A percentile compares a stretch with the other conserved stretches of the same genome.
phyloP scores from a whole-genome alignment of 2,329 filamentous ascomycete genomes.

The Geoglossum cookeanum region DNA sequence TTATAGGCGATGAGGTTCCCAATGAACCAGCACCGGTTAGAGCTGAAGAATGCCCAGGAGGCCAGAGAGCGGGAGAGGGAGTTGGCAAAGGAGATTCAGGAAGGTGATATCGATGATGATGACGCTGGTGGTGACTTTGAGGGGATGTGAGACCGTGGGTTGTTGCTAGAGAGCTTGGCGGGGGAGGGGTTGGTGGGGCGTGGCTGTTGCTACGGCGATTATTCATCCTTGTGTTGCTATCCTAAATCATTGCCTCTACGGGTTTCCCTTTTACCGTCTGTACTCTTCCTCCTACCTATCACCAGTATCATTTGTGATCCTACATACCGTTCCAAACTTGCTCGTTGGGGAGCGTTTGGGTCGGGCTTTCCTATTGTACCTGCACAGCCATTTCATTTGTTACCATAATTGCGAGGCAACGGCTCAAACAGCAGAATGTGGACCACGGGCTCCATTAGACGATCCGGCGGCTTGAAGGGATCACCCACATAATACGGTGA shows the following conservation, averaged over 20 bases:
- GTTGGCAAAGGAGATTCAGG: constrained; percentile 96
- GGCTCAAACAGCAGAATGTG: not conserved
- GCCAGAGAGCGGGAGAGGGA: constrained; percentile 92
- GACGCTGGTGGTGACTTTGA: constrained; percentile 93
- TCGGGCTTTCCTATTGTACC: not conserved
- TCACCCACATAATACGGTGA: not conserved
- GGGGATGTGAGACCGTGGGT: constrained; percentile 48
- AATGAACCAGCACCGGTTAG: constrained; percentile 95
- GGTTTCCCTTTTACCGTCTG: not conserved
- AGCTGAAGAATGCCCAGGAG: constrained; percentile 96
- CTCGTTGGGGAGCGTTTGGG: not conserved
- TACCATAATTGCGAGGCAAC: constrained; percentile 2
- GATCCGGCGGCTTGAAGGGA: not conserved
- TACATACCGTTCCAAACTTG: not conserved
- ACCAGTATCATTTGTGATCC: not conserved
- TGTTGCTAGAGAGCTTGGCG: not conserved
- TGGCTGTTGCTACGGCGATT: not conserved
- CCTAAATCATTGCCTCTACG: not conserved
- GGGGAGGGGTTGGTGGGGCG: not conserved
- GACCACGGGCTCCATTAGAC: not conserved
- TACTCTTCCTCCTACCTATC: not conserved
- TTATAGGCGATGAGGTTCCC: constrained; percentile 87
- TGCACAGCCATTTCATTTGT: constrained; percentile 1
- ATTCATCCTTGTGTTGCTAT: constrained; percentile 2
- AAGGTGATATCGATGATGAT: constrained; percentile 90